A percentile compares a stretch with the other conserved stretches of the same genome.
These are phyloP conservation scores for Exserohilum rostratum DNA, from an alignment of 2,329 filamentous ascomycete genomes.

Conservation along the genomic window DNA sequence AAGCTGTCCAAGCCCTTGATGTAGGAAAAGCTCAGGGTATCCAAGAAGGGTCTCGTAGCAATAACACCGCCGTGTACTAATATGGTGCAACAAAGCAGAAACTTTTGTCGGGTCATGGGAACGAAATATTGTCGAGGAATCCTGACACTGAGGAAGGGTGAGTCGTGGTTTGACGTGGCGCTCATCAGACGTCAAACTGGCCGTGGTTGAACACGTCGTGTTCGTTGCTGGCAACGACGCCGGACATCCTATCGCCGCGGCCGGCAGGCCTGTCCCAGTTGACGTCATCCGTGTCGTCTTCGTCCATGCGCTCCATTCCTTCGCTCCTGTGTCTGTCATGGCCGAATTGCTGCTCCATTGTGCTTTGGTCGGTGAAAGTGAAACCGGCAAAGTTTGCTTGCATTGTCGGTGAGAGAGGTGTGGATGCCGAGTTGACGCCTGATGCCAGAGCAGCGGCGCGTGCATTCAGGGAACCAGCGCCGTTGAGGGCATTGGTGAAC, in stretches of 20 bases:
- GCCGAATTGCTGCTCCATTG: constrained; percentile 80
- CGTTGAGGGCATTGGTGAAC: constrained; percentile 92
- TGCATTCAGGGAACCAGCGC: constrained; percentile 84
- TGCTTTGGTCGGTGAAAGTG: constrained; percentile 98
- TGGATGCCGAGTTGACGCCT: constrained; percentile 82
- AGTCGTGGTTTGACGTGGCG: constrained; percentile 3
- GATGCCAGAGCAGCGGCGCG: constrained; percentile 84
- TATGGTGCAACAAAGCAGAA: constrained; percentile 28
- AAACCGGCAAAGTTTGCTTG: constrained; percentile 99
- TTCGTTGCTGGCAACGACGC: constrained; percentile 54
- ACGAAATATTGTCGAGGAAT: constrained; percentile 19
- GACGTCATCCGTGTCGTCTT: constrained; percentile 51
- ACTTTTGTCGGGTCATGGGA: constrained; percentile 38
- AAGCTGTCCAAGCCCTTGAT: constrained; percentile 30
- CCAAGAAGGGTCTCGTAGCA: constrained; percentile 31
- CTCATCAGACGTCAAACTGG: constrained; percentile 46
- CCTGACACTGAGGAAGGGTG: constrained; percentile 8
- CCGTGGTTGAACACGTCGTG: constrained; percentile 56
- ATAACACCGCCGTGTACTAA: constrained; percentile 27
- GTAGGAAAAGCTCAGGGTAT: constrained; percentile 36
- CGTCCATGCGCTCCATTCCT: constrained; percentile 52
- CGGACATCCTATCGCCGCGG: constrained; percentile 59
- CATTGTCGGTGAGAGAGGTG: constrained; percentile 90
- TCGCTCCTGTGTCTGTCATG: constrained; percentile 45
- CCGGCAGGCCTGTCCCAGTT: constrained; percentile 51